A percentile compares a stretch with the other conserved stretches of the same genome.
Evolutionary conservation across 2,329 filamentous ascomycete genomes (phyloP).

Genomic region (Microthyrium microscopicum): DNA sequence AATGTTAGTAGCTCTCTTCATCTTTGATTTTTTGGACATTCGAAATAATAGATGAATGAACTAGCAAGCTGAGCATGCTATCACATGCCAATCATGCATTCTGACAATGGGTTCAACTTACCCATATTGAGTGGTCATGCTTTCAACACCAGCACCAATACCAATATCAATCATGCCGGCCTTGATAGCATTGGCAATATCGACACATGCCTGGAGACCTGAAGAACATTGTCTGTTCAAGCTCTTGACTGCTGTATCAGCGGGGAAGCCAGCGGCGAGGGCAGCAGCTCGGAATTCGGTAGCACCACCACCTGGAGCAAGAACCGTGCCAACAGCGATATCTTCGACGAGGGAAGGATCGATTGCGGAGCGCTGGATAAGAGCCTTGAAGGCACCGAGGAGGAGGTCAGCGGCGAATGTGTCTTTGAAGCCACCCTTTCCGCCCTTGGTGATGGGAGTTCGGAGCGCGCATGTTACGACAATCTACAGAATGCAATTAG

Average conservation of each 20-base stretch:
- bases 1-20: conserved; percentile 5
- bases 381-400: conserved; percentile 61
- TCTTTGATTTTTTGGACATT: neutral
- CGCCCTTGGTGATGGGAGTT: conserved; percentile 81
- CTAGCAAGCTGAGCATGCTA: neutral
- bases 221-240: conserved; percentile 92
- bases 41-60: too few species aligned
- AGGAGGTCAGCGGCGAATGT: conserved; percentile 76
- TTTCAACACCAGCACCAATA: conserved; percentile 88
- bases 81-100: neutral
- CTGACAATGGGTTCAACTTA: conserved; percentile 32
- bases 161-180: conserved; percentile 89
- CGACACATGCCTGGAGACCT: conserved; percentile 80
- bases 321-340: conserved; percentile 77
- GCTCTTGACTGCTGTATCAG: conserved; percentile 65
- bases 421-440: conserved; percentile 91
- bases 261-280: conserved; percentile 80
- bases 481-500: too few species aligned
- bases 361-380: conserved; percentile 75
- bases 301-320: conserved; percentile 82
- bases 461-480: conserved; percentile 88
- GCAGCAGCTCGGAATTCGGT: conserved; percentile 93
- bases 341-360: conserved; percentile 82
- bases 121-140: conserved; percentile 89
- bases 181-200: conserved; percentile 85